phyloP scores from a whole-genome alignment of 2,329 filamentous ascomycete species.

The Phaeosphaeria sp. region DNA sequence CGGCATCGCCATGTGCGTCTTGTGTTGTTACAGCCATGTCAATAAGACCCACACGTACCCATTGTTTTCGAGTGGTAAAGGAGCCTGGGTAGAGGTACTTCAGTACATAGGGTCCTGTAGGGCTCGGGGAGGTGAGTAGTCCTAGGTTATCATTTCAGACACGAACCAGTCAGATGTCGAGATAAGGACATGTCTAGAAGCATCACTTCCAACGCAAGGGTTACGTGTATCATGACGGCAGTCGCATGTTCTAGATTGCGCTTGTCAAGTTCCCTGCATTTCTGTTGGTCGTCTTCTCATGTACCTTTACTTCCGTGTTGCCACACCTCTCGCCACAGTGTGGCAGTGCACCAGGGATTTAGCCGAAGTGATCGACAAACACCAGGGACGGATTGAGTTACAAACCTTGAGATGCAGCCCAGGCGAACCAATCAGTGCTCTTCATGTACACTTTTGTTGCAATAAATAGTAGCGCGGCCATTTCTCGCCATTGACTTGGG shows the following conservation, averaged over 20 bases:
- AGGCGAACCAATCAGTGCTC: constrained; percentile 38
- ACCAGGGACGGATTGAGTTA: constrained; percentile 14
- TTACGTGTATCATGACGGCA: constrained; percentile 21
- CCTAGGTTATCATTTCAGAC: constrained; percentile 1
- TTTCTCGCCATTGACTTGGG: constrained; percentile 10
- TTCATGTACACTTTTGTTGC: neutral
- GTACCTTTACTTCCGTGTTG: constrained; percentile 6
- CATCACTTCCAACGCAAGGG: constrained; percentile 12
- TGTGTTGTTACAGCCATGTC: constrained; percentile 8
- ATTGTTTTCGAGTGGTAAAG: neutral
- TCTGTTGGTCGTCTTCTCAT: constrained; percentile 15
- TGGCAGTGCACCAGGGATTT: constrained; percentile 1
- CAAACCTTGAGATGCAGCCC: constrained; percentile 13
- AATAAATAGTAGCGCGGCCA: constrained; percentile 20
- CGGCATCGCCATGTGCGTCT: constrained; percentile 12
- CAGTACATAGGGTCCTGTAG: neutral
- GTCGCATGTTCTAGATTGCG: constrained; percentile 15
- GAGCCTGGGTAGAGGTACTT: constrained; percentile 1
- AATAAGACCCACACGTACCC: neutral
- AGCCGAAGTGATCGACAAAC: constrained; percentile 27
- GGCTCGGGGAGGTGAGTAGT: neutral
- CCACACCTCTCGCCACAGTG: constrained; percentile 17
- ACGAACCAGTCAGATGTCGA: constrained; percentile 10
- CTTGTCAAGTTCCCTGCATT: constrained; percentile 8
- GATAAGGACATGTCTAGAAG: constrained; percentile 11